Conservation (phyloP, 805 yeast genomes). For the Candida verbasci region DNA sequence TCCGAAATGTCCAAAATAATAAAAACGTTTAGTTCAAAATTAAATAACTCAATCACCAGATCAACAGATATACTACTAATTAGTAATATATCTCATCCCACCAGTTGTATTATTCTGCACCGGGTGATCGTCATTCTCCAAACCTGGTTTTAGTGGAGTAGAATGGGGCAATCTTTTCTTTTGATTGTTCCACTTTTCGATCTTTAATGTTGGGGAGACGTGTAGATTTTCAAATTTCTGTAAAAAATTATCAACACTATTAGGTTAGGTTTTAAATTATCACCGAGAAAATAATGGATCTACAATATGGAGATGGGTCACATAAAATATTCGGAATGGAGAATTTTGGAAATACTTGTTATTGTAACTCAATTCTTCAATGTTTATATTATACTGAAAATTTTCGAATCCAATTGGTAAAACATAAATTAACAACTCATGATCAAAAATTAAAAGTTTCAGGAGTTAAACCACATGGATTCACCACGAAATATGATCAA, state of each 20-base stretch:
- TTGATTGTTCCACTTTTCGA: too few relatives aligned
- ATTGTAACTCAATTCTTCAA: slow-evolving; percentile 89
- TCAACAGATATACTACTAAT: neutral
- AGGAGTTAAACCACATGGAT: slow-evolving; percentile 32
- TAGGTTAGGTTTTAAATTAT: neutral
- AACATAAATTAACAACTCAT: slow-evolving; percentile 28
- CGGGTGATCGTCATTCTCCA: too few relatives aligned
- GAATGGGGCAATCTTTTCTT: too few relatives aligned
- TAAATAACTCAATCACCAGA: neutral
- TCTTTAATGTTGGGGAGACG: too few relatives aligned
- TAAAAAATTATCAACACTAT: too few relatives aligned
- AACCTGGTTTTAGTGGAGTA: too few relatives aligned
- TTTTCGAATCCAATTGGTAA: slow-evolving; percentile 46
- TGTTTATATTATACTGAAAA: slow-evolving; percentile 72
- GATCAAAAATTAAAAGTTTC: slow-evolving; percentile 23
- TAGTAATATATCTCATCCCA: too few relatives aligned
- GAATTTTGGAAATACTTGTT: slow-evolving; percentile 88
- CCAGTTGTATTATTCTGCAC: too few relatives aligned
- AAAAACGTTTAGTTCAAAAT: neutral
- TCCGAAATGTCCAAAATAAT: slow-evolving; percentile 4
- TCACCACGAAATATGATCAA: slow-evolving; percentile 37
- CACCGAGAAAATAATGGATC: neutral
- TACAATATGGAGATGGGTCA: slow-evolving; percentile 54
- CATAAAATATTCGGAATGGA: slow-evolving; percentile 75
- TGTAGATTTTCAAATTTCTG: too few relatives aligned